These are phyloP conservation scores for Aspergillus awamori DNA, from an alignment of 2,329 filamentous ascomycete genomes.

Conservation along the genomic window DNA sequence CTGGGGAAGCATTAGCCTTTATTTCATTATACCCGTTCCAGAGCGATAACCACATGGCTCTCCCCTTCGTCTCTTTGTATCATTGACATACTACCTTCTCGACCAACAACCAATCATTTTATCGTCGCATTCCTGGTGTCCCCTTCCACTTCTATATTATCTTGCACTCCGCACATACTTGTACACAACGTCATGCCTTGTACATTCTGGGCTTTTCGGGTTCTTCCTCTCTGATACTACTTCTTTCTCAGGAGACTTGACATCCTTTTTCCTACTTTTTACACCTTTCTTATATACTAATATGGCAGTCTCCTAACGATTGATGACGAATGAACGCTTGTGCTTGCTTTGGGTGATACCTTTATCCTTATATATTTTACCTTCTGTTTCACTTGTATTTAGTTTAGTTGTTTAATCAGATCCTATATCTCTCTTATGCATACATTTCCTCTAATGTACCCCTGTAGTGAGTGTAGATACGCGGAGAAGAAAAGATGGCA, in stretches of 20 bases:
- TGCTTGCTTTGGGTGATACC: background rate
- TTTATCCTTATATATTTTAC: background rate
- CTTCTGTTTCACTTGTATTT: background rate
- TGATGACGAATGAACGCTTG: constrained; percentile 2
- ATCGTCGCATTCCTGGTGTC: background rate
- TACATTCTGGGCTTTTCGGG: background rate
- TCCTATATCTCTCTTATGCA: no score
- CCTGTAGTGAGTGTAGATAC: no score
- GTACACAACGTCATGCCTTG: background rate
- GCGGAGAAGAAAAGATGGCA: no score
- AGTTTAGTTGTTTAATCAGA: background rate
- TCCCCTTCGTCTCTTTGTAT: background rate
- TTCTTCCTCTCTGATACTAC: background rate
- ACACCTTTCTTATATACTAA: background rate
- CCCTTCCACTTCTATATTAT: background rate
- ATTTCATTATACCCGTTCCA: background rate
- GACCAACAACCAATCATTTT: background rate
- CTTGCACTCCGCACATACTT: background rate
- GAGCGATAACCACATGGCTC: background rate
- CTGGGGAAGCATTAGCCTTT: background rate
- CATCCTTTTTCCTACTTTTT: background rate
- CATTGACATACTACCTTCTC: background rate
- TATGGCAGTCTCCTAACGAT: background rate
- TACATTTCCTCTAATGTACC: no score
- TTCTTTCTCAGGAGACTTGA: background rate